These are phyloP conservation scores for Pogostemon cablin DNA, from an alignment of 257 asterid species.

Conservation along the genomic window DNA sequence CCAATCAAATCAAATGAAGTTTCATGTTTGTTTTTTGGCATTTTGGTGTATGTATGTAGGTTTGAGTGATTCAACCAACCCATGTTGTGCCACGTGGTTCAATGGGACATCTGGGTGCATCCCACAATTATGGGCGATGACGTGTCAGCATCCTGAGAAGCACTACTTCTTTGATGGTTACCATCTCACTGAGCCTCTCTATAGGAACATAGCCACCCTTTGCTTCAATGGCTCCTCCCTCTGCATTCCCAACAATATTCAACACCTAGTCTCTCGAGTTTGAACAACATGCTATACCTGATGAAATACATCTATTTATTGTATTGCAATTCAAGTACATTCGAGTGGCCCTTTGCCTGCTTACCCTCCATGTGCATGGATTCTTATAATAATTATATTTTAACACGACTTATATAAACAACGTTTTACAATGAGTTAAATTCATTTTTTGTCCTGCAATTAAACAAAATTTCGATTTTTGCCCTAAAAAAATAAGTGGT, in stretches of 20 bases:
- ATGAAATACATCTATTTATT: no score
- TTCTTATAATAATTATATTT: no score
- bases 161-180: background rate
- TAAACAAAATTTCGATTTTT: no score
- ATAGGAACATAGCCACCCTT: background rate
- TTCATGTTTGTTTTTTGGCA: no score
- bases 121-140: background rate
- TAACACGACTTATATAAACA: no score
- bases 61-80: background rate
- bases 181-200: background rate
- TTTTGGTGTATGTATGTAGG: background rate
- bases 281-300: background rate
- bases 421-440: no score
- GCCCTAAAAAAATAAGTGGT: no score
- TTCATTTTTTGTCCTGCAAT: no score
- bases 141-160: background rate
- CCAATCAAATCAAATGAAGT: no score
- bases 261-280: background rate
- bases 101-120: conserved; percentile 9
- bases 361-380: no score
- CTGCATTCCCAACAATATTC: background rate
- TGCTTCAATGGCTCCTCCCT: background rate
- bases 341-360: no score
- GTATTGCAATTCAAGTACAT: no score
- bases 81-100: conserved; percentile 2